Evolutionary conservation across 2,329 filamentous ascomycete genomes (phyloP), one percentile per base, ranked within the genome.

Genomic region (Proliferodiscus dingleyae): DNA sequence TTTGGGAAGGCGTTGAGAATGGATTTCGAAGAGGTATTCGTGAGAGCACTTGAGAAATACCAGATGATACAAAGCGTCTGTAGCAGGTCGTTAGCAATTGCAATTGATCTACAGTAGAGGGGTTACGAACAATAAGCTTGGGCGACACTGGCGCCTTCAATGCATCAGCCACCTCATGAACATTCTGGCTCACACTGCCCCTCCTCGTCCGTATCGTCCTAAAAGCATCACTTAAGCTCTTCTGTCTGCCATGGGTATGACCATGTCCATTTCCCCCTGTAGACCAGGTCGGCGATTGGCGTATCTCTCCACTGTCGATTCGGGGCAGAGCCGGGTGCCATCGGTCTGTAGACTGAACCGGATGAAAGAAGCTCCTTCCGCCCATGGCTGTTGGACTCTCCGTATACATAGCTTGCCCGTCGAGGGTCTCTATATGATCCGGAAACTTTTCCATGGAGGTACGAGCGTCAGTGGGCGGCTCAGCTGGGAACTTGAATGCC

Each of bases 1-100:
- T 89, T 93, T 47, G 87, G 82, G 55, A 96, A 88, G 34, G 88
- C 87, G 56, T 89, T 96, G 51, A 97, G 75, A 61, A 98, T 98
- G 15, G 91, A 87, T 70, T 98, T 98, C 42, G 93, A 96, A 19
- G 93, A 97, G 2, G 93, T 96, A 65, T 97, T 98, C 51, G 93
- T 96, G 57, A 97, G 73, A 52, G 94, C 93, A 34, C 91, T 97
- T 19, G 90, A 95, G 65, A 87, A 78, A 72, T 97, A 98, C 93
- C 93, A 97, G 62, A 91, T 70, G 47, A 90, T 71, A 68, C 91
- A 97, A 39, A 96, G 81, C 41, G 78, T 68, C 91, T 96, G 67
- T 56, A 58, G 50, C 29, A 36, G 43, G 41, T 50, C 28, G 55
- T 61, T 47, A 64, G 65, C 50, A 63, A 53, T 57, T 40, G 43